Evolutionary conservation across 2,329 filamentous ascomycete genomes (phyloP).

Genomic region (Cadophora sp.): DNA sequence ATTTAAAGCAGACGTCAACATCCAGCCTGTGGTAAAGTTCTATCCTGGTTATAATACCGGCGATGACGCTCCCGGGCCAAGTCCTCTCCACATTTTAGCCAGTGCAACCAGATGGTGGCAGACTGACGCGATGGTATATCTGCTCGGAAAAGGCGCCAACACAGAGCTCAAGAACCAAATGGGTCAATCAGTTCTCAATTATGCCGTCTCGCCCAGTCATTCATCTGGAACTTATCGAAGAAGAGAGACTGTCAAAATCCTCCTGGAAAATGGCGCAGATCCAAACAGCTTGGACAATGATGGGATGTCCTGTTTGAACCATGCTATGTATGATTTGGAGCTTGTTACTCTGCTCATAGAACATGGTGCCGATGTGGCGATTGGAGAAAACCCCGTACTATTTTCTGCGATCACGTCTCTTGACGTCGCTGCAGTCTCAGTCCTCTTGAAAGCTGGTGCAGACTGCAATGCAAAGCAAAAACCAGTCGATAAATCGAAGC

Average conservation of each 20-base stretch:
- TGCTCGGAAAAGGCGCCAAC: constrained; percentile 23
- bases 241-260: constrained; percentile 16
- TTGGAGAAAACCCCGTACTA: constrained; percentile 19
- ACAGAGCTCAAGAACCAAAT: constrained; percentile 21
- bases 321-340: constrained; percentile 28
- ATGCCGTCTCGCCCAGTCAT: constrained; percentile 24
- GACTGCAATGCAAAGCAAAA: constrained; percentile 24
- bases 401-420: constrained; percentile 23
- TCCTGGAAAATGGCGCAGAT: constrained; percentile 27
- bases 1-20: constrained; percentile 45
- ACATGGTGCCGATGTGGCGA: constrained; percentile 31
- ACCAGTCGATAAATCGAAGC: neutral
- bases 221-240: neutral
- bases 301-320: constrained; percentile 28
- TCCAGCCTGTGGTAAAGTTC: constrained; percentile 12
- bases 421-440: constrained; percentile 12
- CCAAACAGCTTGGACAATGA: constrained; percentile 21
- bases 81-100: constrained; percentile 29
- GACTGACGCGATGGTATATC: constrained; percentile 27
- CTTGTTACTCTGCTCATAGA: constrained; percentile 32
- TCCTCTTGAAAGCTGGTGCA: constrained; percentile 23
- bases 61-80: constrained; percentile 4
- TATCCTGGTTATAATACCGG: neutral
- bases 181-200: constrained; percentile 11
- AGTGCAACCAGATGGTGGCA: constrained; percentile 28